Evolutionary conservation across 768 basidiomycete genomes (phyloP).

Genomic region (Suillus cothurnatus): DNA sequence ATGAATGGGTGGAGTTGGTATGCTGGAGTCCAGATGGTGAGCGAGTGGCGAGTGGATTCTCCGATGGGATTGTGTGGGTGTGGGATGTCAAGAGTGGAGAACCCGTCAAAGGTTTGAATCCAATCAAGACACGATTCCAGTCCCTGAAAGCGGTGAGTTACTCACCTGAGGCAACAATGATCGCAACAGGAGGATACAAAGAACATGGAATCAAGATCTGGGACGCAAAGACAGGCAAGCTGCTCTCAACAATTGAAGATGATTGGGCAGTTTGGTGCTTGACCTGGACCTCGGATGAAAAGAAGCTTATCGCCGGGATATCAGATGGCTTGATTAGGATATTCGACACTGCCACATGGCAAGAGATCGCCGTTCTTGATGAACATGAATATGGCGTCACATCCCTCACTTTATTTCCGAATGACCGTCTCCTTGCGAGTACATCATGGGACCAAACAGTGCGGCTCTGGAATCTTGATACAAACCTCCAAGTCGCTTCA

Average conservation of each 20-base stretch:
- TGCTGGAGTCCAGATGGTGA: constrained; percentile 10
- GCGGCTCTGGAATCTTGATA: constrained; percentile 12
- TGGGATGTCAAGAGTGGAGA: background rate
- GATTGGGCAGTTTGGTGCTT: background rate
- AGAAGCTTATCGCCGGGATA: background rate
- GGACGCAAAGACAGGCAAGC: background rate
- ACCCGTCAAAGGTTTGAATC: background rate
- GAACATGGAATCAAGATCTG: background rate
- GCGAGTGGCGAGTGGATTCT: constrained; percentile 12
- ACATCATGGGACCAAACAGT: constrained; percentile 2
- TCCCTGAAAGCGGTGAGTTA: background rate
- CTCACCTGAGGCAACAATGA: background rate
- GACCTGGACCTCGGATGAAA: background rate
- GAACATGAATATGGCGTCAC: background rate
- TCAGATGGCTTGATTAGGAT: background rate
- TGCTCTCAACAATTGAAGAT: background rate
- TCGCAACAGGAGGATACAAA: background rate
- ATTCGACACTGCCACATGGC: constrained; percentile 3
- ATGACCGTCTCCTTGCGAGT: background rate
- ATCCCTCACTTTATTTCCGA: background rate
- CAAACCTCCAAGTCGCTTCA: background rate
- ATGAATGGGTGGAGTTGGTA: accelerated
- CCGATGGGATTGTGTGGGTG: constrained; percentile 12
- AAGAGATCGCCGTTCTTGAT: background rate
- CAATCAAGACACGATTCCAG: background rate